phyloP scores from a whole-genome alignment of 2,329 filamentous ascomycete species.

The Botryotinia globosa region DNA sequence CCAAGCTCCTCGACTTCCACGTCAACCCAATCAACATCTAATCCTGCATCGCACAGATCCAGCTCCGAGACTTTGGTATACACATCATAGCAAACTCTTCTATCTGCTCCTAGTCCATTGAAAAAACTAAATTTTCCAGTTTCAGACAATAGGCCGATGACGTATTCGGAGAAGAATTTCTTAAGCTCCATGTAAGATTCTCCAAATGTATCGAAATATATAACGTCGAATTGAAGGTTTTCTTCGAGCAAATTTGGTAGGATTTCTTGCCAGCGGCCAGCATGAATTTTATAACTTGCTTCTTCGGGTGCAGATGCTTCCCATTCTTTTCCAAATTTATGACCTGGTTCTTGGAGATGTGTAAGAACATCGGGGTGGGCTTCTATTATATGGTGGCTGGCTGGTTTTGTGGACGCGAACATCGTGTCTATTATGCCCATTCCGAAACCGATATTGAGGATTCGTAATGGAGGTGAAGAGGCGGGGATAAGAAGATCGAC shows the following conservation, averaged over 20 bases:
- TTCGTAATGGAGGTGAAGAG: slow-evolving; percentile 54
- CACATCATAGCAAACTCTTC: slow-evolving; percentile 92
- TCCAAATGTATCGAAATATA: slow-evolving; percentile 98
- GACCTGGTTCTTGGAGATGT: slow-evolving; percentile 47
- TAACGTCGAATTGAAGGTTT: slow-evolving; percentile 74
- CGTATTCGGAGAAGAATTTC: slow-evolving; percentile 82
- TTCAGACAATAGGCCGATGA: slow-evolving; percentile 73
- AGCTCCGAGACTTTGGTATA: slow-evolving; percentile 91
- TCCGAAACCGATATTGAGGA: slow-evolving; percentile 85
- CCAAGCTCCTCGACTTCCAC: slow-evolving; percentile 65
- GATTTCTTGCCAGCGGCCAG: slow-evolving; percentile 79
- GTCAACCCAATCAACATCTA: slow-evolving; percentile 85
- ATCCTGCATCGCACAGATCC: slow-evolving; percentile 82
- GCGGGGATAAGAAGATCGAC: slow-evolving; percentile 62
- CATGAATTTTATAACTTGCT: slow-evolving; percentile 64
- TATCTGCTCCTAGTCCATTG: slow-evolving; percentile 87
- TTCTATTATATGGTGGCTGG: slow-evolving; percentile 79
- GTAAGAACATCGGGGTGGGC: slow-evolving; percentile 75
- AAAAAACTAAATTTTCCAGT: slow-evolving; percentile 81
- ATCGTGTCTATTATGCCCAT: slow-evolving; percentile 86
- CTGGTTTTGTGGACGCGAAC: slow-evolving; percentile 63
- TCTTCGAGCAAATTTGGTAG: slow-evolving; percentile 64
- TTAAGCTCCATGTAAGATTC: slow-evolving; percentile 86
- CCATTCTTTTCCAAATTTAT: slow-evolving; percentile 54
- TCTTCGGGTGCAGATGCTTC: slow-evolving; percentile 53